Base-by-base conservation (phyloP, 2,329 filamentous ascomycete species). In the Stagonosporopsis tanaceti region DNA sequence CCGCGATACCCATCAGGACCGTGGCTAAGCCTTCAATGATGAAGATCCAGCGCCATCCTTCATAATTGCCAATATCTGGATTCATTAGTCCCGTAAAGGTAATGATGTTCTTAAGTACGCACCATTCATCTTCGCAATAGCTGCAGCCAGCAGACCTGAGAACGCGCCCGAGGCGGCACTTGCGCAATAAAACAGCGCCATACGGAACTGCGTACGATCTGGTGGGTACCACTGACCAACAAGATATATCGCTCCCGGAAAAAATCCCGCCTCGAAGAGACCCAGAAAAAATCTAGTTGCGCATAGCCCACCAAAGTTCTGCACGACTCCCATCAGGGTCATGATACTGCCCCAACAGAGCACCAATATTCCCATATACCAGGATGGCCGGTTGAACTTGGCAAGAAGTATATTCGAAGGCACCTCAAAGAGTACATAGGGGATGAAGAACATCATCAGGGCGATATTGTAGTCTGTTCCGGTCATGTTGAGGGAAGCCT, bases 401-500 rank as follows among this genome's bases (percentile, higher is more conserved):
- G 86, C 86, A 11, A 87, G 78, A 9, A 86, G 73, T 57, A 87
- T 84, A 59, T 87, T 87, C 63, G 83, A 85, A 0, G 85, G 85
- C 2, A 69, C 73, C 55, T 79, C 77, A 53, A 77, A 71, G 8
- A 76, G 58, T 24, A 77, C 74, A 53, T 79, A 80, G 0, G 74
- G 71, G 32, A 78, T 76, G 66, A 89, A 89, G 71, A 88, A 89
- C 0, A 89, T 68, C 0, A 86, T 89, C 40, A 89, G 67, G 0
- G 85, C 85, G 0, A 83, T 85, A 1, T 89, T 78, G 61, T 89
- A 89, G 60, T 89, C 78, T 42, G 87, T 85, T 1, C 84, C 86
- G 15, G 53, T 44, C 51, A 76, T 62, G 3, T 60, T 32, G 7
- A 69, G 53, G 3, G 66, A 61, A 12, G 58, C 60, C 15, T 61